Base-by-base conservation (phyloP, 768 basidiomycete species). In the Calocybe indica region DNA sequence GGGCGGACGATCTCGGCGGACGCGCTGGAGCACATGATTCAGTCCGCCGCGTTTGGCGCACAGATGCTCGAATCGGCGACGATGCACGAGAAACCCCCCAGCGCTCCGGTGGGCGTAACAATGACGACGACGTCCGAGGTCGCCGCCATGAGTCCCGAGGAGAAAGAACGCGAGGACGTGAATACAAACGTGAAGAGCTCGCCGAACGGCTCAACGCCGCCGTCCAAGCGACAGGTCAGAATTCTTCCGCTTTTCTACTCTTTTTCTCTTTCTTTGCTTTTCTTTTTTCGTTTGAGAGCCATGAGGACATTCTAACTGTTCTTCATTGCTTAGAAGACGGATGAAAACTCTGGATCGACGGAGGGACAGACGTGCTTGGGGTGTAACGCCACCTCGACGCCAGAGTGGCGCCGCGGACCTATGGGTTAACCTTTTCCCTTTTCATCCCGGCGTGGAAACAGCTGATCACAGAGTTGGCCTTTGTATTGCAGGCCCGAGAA, bases 401-500 rank as follows among this genome's bases (percentile, higher is more conserved):
- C 88, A 5, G 88, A 92, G 70, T 92, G 89, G 88, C 73, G 88
- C 46, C 71, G 89, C 52, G 88, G 88, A 1, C 88, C 88, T 10
- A 64, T 91, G 69, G 88, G 88, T 89, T 60, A 62, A 72, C 66
- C 33, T 42, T n/a, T 10, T 45, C 22, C 31, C 40, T 13, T 47
- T 52, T 48, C 43, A 10, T 31, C 3, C 15, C 13, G 3, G 11
- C 13, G 1, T 41, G 31, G 6, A 10, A 22, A 34, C 5, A 2
- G 12, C 38, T 46, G 37, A 37, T 22, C 5, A 32, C 35, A 36
- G 13, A 47, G 37, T 29, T 39, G 5, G 47, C 40, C 42, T 40
- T 45, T 40, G 39, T 33, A 43, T 40, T 8, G 12, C 52, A 88
- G 87, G 88, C 44, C 88, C 88, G 15, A 76, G 88, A 60, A 90